Evolutionary conservation across 2,329 filamentous ascomycete genomes (phyloP), one percentile per base, ranked within the genome.

Genomic region (Thyridium curvatum): DNA sequence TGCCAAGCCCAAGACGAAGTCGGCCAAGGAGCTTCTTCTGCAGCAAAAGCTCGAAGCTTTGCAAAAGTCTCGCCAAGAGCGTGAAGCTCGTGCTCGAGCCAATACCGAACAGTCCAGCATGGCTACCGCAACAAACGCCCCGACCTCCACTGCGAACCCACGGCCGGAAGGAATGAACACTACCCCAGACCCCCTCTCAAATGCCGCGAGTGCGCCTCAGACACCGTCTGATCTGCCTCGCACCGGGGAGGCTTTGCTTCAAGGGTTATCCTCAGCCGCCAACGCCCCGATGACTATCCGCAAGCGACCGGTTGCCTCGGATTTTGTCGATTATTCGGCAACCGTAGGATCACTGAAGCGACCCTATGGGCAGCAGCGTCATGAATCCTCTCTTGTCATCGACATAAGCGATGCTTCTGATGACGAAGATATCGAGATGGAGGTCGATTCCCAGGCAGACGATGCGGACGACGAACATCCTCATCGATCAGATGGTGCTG

Each of bases 31-130:
- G 41, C 74, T 72, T 42, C 64, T 89, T 26, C 71, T 90, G 34
- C 79, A 86, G 46, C 77, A 87, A 54, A 88, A 87, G 48, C 82
- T 94, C 53, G 86, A 88, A 43, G 83, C 83, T 16, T 64, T 93
- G 16, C 79, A 79, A 48, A 81, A 77, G 49, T 65, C 71, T 29
- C 66, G 74, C 26, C 67, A 73, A 51, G 63, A 59, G 5, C 61
- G 60, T 35, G 56, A 60, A 59, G 41, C 59, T 26, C 21, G 21
- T 26, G 21, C 21, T 26, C 21, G 21, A 26, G 21, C 21, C 21
- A 26, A 26, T 26, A 10, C 21, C 10, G 21, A 26, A 10, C 6
- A 10, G 6, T 26, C 21, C 6, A 10, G 21, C 21, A 10, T 10
- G 10, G 21, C 21, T 26, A 26, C 21, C 10, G 6, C 21, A 6